Evolutionary conservation across 306 rosid species (phyloP), one percentile per base, ranked within the genome.

Genomic region (Vigna trinervia): DNA sequence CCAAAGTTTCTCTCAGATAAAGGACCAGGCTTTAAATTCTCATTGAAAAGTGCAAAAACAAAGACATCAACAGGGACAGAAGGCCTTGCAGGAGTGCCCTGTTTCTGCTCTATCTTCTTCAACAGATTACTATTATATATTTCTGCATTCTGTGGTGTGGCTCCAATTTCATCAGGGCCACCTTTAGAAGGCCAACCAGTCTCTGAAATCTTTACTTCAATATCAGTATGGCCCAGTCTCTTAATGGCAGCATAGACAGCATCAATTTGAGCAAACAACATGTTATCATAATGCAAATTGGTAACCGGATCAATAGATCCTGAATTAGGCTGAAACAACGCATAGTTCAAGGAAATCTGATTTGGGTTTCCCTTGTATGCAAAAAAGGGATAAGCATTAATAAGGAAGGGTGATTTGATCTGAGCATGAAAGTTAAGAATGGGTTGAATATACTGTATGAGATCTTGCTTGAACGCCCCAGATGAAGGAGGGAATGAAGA

Each of bases 131-230:
- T 81, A 62, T 95, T 85, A 69, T 95, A 95, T 45, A 90, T 39
- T 65, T 85, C 89, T 0, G 98, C 98, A 80, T 95, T 95, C 69
- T 84, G 82, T 4, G 84, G 86, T 2, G 91, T 88, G 14, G 97
- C 98, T 17, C 98, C 98, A 70, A 75, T 52, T 79, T 95, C 98
- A 30, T 92, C 80, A 0, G 74, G 56, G 54, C 92, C 97, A 5
- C 98, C 98, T 57, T 84, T 84, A 1, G 98, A 95, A 32, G 98
- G 98, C 98, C 98, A 95, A 46, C 98, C 98, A 0, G 98, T 95
- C 48, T 95, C 98, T 0, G 98, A 95, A 58, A 95, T 80, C 50
- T 88, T 79, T 43, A 95, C 96, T 39, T 76, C 93, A 8, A 95
- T 52, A 82, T 92, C 96, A 0, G 86, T 87, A 56, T 90, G 92